Base-by-base conservation (phyloP, 176 grass and related monocot species). In the Bonia amplexicaulis region DNA sequence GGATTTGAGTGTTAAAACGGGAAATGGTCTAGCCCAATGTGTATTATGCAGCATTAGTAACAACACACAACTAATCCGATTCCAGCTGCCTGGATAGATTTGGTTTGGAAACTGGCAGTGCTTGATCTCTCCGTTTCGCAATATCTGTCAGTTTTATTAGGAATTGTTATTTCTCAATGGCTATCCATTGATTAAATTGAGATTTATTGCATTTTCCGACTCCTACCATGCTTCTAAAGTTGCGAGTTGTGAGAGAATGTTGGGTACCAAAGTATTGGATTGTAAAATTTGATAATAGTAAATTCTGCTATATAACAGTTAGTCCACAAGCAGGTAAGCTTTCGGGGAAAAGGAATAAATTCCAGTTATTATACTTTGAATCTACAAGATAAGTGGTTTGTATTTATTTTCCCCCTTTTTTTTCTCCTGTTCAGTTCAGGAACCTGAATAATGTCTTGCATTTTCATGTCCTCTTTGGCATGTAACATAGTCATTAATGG, bases 401-500 rank as follows among this genome's bases (percentile, higher is more conserved):
- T 17, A 23, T 45, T 53, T 65, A 9, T 62, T 29, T 42, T 10
- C 27, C 16, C 52, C 52, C 52, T 47, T 33, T 63, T 33, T 63
- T 2, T 70, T 17, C 53, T 86, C 11, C 22, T 80, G 31, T 19
- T 79, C 76, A 72, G 9, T 31, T 17, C 11, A 39, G 13, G 66
- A 26, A 80, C 4, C n/a, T 14, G 29, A 54, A 23, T 31, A 41
- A 70, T 60, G 39, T 44, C 31, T 41, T 44, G 39, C 55, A 77
- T 77, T 79, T 76, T 55, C 60, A 52, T 26, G 14, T 23, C 70
- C 42, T 35, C 3, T 57, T 76, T 12, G 64, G 40, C 57, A 55
- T 69, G 29, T 68, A 87, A 69, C 58, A 59, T 77, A 54, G 53
- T 48, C 14, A 29, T 27, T 87, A 58, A 57, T 39, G 44, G 13